Percentiles rank a stretch among this genome's conserved stretches.
Evolutionary conservation across 352 stramenopile genomes (phyloP).

Genomic region (Pythium sukuiense): DNA sequence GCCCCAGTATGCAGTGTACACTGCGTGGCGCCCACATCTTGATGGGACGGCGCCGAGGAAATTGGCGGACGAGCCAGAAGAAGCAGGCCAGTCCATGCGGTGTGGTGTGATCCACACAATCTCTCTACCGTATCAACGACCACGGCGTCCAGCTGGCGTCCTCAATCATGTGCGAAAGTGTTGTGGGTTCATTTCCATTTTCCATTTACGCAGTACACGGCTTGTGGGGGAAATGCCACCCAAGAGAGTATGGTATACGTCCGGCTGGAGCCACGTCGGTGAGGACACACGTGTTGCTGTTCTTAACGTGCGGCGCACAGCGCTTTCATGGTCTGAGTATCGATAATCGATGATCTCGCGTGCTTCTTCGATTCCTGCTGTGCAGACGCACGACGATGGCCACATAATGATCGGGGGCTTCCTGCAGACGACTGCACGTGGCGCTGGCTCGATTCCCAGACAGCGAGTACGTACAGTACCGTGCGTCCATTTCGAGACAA

Average conservation of each 20-base stretch:
- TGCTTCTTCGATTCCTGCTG: background rate
- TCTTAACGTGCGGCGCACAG: background rate
- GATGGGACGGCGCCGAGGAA: background rate
- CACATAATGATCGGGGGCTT: background rate
- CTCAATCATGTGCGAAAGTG: background rate
- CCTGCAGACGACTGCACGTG: background rate
- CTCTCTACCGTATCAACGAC: background rate
- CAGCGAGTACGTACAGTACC: too few relatives aligned
- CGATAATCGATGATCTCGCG: background rate
- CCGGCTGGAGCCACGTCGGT: background rate
- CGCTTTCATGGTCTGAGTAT: background rate
- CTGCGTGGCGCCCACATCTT: background rate
- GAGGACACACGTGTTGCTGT: background rate
- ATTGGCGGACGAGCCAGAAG: background rate
- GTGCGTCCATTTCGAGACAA: too few relatives aligned
- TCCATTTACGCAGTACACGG: background rate
- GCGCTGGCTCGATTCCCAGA: background rate
- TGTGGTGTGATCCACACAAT: constrained; percentile 4
- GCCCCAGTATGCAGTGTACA: background rate
- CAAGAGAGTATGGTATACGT: background rate
- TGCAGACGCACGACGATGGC: background rate
- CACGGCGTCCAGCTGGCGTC: background rate
- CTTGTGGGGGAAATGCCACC: background rate
- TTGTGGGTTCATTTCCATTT: background rate
- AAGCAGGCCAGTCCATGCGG: background rate